phyloP scores from a whole-genome alignment of 2,329 filamentous ascomycete species.

The Ploettnerulaceae sp. region DNA sequence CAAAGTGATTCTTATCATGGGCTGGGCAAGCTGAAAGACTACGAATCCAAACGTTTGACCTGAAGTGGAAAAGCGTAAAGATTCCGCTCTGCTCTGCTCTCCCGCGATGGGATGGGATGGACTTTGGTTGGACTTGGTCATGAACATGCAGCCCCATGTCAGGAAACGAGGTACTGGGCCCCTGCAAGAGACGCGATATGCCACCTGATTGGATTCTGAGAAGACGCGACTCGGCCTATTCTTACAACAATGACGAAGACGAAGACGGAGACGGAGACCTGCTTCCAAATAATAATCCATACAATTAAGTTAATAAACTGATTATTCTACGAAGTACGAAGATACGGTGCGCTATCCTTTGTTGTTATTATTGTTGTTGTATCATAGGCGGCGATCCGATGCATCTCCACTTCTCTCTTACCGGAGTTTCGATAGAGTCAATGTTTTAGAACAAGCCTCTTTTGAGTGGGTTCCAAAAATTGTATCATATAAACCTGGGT shows the following conservation, averaged over 20 bases:
- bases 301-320: slow-evolving; percentile 5
- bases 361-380: no score
- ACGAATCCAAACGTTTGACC: no score
- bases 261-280: no score
- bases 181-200: slow-evolving; percentile 9
- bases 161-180: slow-evolving; percentile 15
- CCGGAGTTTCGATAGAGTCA: not conserved
- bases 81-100: no score
- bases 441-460: no score
- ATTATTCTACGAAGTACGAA: no score
- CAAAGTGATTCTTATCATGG: no score
- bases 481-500: no score
- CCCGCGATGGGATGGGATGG: no score
- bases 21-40: no score
- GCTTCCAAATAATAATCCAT: slow-evolving; percentile 16
- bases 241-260: slow-evolving; percentile 19
- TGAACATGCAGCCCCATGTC: slow-evolving; percentile 14
- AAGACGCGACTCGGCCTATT: slow-evolving; percentile 21
- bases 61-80: no score
- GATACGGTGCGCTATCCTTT: slow-evolving; percentile 6
- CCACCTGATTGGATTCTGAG: slow-evolving; percentile 19
- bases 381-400: slow-evolving; percentile 6
- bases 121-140: slow-evolving; percentile 4
- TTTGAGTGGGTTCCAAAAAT: no score
- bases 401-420: not conserved